Percentiles rank a stretch among this genome's conserved stretches.
phyloP scores from a whole-genome alignment of 371 early-diverging fungal genomes.

The Mortierella sp. region DNA sequence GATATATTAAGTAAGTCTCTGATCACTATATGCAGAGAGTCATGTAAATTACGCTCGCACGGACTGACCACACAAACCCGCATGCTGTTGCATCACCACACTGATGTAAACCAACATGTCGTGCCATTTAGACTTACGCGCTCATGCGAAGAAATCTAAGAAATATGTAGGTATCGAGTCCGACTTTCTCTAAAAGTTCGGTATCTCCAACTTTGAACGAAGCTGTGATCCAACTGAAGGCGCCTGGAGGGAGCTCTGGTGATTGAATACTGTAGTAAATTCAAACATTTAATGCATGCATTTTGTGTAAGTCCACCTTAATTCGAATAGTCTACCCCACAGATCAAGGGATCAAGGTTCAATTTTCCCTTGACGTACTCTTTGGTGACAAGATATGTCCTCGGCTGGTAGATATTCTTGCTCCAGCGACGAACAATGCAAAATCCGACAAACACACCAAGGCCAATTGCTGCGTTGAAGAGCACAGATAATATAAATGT shows the following conservation, averaged over 20 bases:
- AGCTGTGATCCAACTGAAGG: slow-evolving; percentile 72
- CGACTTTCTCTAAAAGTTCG: slow-evolving; percentile 69
- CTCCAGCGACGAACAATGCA: slow-evolving; percentile 69
- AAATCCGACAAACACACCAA: slow-evolving; percentile 69
- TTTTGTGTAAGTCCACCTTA: neutral
- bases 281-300: neutral
- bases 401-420: slow-evolving; percentile 77
- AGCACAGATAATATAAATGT: slow-evolving; percentile 76
- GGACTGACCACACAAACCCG: too few relatives aligned
- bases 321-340: too few relatives aligned
- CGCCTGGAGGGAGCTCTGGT: slow-evolving; percentile 65
- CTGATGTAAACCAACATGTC: too few relatives aligned
- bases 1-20: neutral
- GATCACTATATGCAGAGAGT: too few relatives aligned
- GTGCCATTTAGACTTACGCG: slow-evolving; percentile 59
- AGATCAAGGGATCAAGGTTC: neutral
- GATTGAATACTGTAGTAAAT: slow-evolving; percentile 63
- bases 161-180: slow-evolving; percentile 86
- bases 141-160: slow-evolving; percentile 77
- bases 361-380: slow-evolving; percentile 58
- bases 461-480: slow-evolving; percentile 74
- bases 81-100: too few relatives aligned
- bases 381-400: slow-evolving; percentile 77
- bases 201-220: slow-evolving; percentile 69
- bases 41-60: neutral